These are phyloP conservation scores for Xylaria sp. DNA, from an alignment of 2,329 filamentous ascomycete species.

Conservation along the genomic window DNA sequence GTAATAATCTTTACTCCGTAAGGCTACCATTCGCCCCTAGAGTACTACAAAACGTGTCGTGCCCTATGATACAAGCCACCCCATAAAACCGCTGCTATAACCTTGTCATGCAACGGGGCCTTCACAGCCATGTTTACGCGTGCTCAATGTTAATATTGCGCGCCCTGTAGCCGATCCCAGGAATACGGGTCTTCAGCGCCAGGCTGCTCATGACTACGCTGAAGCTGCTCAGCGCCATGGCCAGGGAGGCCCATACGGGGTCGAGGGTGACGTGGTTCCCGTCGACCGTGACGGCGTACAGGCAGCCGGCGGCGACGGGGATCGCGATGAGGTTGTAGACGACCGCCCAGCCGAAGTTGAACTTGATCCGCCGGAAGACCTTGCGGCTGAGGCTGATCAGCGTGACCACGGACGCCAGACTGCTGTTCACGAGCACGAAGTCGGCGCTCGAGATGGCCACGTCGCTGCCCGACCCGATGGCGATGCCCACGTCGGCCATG, in stretches of 20 bases:
- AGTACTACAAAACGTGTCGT: background rate
- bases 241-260: slow-evolving; percentile 85
- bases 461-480: slow-evolving; percentile 82
- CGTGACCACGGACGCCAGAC: slow-evolving; percentile 72
- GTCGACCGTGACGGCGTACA: slow-evolving; percentile 62
- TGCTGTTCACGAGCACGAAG: slow-evolving; percentile 79
- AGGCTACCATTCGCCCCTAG: background rate
- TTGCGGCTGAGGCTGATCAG: slow-evolving; percentile 72
- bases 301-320: slow-evolving; percentile 79
- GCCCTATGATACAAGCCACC: background rate
- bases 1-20: background rate
- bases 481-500: slow-evolving; percentile 81
- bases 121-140: background rate
- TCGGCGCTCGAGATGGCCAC: slow-evolving; percentile 81
- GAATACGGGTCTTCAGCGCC: slow-evolving; percentile 61
- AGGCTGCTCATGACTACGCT: slow-evolving; percentile 86
- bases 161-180: slow-evolving; percentile 43
- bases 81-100: background rate
- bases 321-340: slow-evolving; percentile 81
- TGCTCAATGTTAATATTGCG: slow-evolving; percentile 1
- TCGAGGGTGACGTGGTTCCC: slow-evolving; percentile 69
- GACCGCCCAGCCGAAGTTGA: slow-evolving; percentile 87
- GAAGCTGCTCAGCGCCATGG: slow-evolving; percentile 91
- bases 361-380: slow-evolving; percentile 78
- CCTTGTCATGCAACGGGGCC: background rate